Conservation (phyloP, 768 basidiomycete genomes). For the Macrolepiota dolichaula region DNA sequence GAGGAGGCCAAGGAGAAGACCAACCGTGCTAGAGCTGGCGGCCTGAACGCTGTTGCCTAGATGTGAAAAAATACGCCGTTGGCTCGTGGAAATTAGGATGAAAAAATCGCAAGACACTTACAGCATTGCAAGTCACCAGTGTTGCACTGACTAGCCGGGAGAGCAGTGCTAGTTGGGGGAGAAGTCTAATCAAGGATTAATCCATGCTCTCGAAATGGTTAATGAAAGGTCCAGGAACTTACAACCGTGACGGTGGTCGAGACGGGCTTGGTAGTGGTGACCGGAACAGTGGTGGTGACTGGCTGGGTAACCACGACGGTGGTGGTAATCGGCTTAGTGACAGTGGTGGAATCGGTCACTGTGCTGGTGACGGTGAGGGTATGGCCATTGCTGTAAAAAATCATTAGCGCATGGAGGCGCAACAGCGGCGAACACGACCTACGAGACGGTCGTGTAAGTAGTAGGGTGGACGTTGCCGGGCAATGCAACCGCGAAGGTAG, state of each 20-base stretch:
- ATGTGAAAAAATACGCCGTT: constrained; percentile 3
- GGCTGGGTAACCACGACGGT: constrained; percentile 10
- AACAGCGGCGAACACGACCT: background rate
- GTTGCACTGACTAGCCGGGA: constrained; percentile 26
- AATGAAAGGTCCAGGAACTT: background rate
- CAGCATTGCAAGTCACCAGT: constrained; percentile 26
- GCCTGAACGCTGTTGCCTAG: constrained; percentile 6
- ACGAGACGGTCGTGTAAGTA: constrained; percentile 10
- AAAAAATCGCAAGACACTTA: constrained; percentile 11
- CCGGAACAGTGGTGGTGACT: constrained; percentile 11
- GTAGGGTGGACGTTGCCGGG: constrained; percentile 15
- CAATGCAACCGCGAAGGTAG: constrained; percentile 25
- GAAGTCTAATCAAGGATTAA: constrained; percentile 8
- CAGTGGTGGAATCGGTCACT: constrained; percentile 5
- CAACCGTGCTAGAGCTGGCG: constrained; percentile 16
- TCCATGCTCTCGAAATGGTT: background rate
- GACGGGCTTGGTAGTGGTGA: constrained; percentile 15
- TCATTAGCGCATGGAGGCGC: background rate
- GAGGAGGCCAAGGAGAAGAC: constrained; percentile 26
- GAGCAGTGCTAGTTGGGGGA: constrained; percentile 17
- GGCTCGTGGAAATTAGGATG: constrained; percentile 14
- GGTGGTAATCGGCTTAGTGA: constrained; percentile 11
- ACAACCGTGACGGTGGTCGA: constrained; percentile 12
- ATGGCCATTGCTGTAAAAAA: background rate
- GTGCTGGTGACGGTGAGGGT: constrained; percentile 16